phyloP scores from a whole-genome alignment of 208 protist species.

The Leishmania lainsoni region DNA sequence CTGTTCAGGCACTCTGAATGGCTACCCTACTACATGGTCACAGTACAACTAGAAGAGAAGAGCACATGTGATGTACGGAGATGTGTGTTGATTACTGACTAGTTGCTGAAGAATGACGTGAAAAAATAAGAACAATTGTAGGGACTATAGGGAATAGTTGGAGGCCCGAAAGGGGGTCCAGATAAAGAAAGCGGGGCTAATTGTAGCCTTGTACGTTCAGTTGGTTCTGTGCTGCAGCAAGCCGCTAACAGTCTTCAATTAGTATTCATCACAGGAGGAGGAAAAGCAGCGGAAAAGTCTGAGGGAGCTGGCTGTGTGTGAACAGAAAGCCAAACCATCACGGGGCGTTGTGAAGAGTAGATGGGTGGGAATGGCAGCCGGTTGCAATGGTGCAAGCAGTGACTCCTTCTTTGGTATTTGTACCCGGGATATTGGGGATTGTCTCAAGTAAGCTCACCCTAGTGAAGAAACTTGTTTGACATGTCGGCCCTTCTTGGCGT shows the following conservation, averaged over 20 bases:
- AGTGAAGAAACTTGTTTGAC: neutral
- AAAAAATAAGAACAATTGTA: neutral
- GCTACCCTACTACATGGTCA: neutral
- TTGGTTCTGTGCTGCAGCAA: neutral
- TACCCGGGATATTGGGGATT: neutral
- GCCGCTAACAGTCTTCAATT: neutral
- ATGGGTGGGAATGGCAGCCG: neutral
- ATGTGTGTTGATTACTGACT: neutral
- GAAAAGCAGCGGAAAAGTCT: neutral
- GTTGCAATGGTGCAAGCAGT: neutral
- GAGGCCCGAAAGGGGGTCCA: neutral
- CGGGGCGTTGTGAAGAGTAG: neutral
- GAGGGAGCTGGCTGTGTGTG: neutral
- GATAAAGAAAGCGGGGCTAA: neutral
- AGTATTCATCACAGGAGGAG: neutral
- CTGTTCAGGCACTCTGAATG: neutral
- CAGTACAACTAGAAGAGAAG: neutral
- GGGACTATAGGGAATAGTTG: neutral
- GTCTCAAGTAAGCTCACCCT: neutral
- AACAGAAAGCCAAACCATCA: neutral
- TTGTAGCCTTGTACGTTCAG: neutral
- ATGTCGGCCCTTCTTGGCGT: too few species aligned
- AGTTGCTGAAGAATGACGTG: neutral
- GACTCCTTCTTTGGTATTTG: neutral
- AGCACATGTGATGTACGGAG: neutral